phyloP scores from a whole-genome alignment of 805 yeast genomes.

The Metschnikowia matae region DNA sequence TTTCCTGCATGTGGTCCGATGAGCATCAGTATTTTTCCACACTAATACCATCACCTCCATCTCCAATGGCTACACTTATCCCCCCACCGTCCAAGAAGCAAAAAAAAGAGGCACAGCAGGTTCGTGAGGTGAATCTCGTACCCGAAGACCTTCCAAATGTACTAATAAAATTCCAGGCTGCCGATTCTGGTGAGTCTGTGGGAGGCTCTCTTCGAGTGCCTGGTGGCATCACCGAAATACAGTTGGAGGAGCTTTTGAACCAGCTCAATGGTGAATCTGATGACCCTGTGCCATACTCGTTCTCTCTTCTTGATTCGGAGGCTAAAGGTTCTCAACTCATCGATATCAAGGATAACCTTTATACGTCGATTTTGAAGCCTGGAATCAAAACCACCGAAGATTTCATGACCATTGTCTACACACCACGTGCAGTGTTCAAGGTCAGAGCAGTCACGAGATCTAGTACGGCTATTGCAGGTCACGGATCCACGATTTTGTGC shows the following conservation, averaged over 20 bases:
- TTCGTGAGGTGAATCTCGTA: conserved; percentile 65
- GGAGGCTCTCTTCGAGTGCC: conserved; percentile 91
- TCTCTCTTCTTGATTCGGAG: conserved; percentile 52
- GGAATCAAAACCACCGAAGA: conserved; percentile 90
- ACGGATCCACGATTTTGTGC: conserved; percentile 88
- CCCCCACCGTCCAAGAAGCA: conserved; percentile 95
- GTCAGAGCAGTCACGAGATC: conserved; percentile 89
- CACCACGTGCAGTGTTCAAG: conserved; percentile 93
- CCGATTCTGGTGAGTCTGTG: conserved; percentile 82
- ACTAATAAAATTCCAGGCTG: conserved; percentile 82
- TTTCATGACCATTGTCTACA: conserved; percentile 80
- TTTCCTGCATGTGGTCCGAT: conserved; percentile 8
- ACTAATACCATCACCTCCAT: neutral
- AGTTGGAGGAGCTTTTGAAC: conserved; percentile 83
- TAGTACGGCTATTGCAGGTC: conserved; percentile 91
- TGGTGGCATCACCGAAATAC: conserved; percentile 78
- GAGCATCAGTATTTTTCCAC: conserved; percentile 15
- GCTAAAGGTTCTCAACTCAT: conserved; percentile 42
- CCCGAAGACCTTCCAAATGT: conserved; percentile 86
- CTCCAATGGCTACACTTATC: conserved; percentile 77
- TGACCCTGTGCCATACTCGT: conserved; percentile 88
- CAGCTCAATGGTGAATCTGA: conserved; percentile 66
- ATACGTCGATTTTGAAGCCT: conserved; percentile 78
- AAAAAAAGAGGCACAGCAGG: conserved; percentile 75
- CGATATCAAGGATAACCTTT: conserved; percentile 76